Percentiles rank a stretch among this genome's conserved stretches.
Conservation (phyloP, 2,329 filamentous ascomycete genomes). For the Cladosporium sp. region DNA sequence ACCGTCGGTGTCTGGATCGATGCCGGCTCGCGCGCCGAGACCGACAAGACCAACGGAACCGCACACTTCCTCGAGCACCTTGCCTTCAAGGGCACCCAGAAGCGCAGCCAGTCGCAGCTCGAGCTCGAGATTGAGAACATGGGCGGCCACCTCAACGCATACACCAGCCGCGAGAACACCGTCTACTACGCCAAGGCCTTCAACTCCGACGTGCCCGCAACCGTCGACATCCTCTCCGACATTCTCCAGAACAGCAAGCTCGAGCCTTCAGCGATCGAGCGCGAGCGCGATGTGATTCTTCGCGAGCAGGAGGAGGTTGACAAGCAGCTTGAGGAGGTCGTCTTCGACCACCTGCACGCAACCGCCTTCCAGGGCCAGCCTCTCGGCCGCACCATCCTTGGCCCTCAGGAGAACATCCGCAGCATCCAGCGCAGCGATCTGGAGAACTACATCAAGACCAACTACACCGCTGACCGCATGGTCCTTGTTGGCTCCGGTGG, state of each 20-base stretch:
- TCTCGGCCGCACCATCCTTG: conserved; percentile 94
- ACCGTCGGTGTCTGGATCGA: conserved; percentile 99
- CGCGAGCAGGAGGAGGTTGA: conserved; percentile 99
- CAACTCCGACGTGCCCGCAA: conserved; percentile 93
- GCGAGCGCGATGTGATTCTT: conserved; percentile 97
- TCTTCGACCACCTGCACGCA: conserved; percentile 97
- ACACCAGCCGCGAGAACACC: conserved; percentile 99
- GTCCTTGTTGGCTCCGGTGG: conserved; percentile 94
- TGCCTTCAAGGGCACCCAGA: conserved; percentile 98
- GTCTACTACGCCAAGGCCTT: conserved; percentile 99
- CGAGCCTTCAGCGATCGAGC: conserved; percentile 86
- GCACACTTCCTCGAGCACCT: conserved; percentile 99
- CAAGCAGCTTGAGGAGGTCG: conserved; percentile 99
- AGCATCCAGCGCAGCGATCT: conserved; percentile 91
- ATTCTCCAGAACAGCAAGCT: conserved; percentile 99
- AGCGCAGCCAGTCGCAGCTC: conserved; percentile 91
- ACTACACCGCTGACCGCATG: conserved; percentile 99
- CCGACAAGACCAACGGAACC: conserved; percentile 96
- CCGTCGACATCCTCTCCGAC: conserved; percentile 97
- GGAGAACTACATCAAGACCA: conserved; percentile 95
- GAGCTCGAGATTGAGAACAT: conserved; percentile 99
- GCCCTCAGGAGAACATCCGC: conserved; percentile 96
- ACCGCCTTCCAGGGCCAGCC: conserved; percentile 97
- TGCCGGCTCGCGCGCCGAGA: conserved; percentile 96
- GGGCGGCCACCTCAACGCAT: conserved; percentile 98